A percentile compares a stretch with the other conserved stretches of the same genome.
Conservation (phyloP, 441 rosid species). For the Croton setiger region DNA sequence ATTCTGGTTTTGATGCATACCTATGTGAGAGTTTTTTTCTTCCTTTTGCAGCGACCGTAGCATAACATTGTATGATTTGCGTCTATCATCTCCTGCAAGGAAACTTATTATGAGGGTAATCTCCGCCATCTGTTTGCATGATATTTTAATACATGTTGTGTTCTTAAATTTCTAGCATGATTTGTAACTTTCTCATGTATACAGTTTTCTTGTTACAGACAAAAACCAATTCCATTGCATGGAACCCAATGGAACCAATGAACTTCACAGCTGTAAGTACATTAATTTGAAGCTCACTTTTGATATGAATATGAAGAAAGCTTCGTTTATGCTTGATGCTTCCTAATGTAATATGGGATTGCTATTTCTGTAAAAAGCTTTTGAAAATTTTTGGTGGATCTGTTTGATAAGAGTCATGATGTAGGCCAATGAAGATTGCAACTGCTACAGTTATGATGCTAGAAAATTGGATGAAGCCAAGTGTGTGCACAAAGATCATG, state of each 20-base stretch:
- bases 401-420: conserved; percentile 4
- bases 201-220: conserved; percentile 50
- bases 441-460: conserved; percentile 85
- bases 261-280: conserved; percentile 89
- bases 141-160: neutral
- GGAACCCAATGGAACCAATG: conserved; percentile 99
- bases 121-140: neutral
- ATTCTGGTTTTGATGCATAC: neutral
- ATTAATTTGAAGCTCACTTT: neutral
- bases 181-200: neutral
- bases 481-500: conserved; percentile 96
- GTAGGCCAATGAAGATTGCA: conserved; percentile 98
- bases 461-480: conserved; percentile 85
- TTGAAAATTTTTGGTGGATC: neutral
- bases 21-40: conserved; percentile 10
- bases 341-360: neutral
- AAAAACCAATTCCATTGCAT: conserved; percentile 80
- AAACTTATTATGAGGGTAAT: conserved; percentile 83
- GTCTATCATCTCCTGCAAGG: conserved; percentile 76
- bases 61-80: conserved; percentile 80
- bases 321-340: neutral
- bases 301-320: neutral
- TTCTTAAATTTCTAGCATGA: neutral
- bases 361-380: neutral
- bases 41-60: conserved; percentile 68